A percentile compares a stretch with the other conserved stretches of the same genome.
Conservation (phyloP, 495 filamentous ascomycete genomes). For the Penicillium manginii region DNA sequence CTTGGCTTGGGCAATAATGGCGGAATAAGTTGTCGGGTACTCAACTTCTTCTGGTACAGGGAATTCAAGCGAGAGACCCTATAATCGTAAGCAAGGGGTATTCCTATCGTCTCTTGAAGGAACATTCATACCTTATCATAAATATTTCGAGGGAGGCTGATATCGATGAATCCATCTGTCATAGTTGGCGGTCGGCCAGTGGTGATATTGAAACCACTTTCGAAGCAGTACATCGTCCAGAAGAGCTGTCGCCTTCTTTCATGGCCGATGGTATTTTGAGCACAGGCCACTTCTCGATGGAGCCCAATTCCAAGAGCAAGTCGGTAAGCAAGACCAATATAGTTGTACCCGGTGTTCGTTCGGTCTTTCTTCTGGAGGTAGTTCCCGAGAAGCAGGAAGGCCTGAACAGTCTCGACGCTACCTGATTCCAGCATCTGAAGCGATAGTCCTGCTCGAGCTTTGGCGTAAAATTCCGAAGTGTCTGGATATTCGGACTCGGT, state of each 20-base stretch:
- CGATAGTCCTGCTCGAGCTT: conserved; percentile 29
- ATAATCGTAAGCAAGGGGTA: neutral
- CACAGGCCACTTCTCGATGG: conserved; percentile 37
- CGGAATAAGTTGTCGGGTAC: conserved; percentile 26
- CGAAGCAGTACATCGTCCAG: conserved; percentile 33
- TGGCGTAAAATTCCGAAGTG: conserved; percentile 20
- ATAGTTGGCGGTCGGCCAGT: conserved; percentile 28
- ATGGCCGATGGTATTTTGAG: conserved; percentile 16
- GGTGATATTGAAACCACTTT: conserved; percentile 34
- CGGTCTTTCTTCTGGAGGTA: conserved; percentile 29
- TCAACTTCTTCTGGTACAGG: conserved; percentile 11
- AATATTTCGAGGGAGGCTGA: conserved; percentile 26
- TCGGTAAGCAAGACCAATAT: conserved; percentile 41
- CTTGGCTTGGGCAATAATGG: conserved; percentile 26
- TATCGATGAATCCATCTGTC: conserved; percentile 31
- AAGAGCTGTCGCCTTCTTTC: conserved; percentile 24
- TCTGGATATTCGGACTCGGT: conserved; percentile 15
- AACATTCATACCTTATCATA: conserved; percentile 21
- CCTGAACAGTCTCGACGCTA: conserved; percentile 26
- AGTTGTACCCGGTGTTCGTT: conserved; percentile 32
- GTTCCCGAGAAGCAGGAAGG: conserved; percentile 30
- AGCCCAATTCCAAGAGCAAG: conserved; percentile 52
- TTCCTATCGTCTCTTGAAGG: neutral
- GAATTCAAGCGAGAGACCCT: conserved; percentile 15
- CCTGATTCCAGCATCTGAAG: conserved; percentile 34